Evolutionary conservation across 371 early-diverging fungal genomes (phyloP), one percentile per base, ranked within the genome.

Genomic region (Lichtheimia ramosa): DNA sequence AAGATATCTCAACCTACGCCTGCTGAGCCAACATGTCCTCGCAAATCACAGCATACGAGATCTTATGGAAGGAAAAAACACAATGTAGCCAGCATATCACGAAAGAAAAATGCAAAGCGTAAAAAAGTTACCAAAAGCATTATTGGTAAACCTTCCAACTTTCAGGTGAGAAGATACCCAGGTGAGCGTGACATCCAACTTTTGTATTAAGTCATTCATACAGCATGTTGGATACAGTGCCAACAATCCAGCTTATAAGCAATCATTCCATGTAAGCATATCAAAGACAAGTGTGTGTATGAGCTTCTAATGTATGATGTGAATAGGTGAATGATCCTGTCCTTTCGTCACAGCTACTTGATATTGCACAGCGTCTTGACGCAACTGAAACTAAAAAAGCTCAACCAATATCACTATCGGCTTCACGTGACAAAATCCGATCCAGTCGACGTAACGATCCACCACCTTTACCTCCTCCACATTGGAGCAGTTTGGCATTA

Each of bases 121-220:
- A 53, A 53, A 20, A 16, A 24, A 5, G 40, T 53, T 16, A 53
- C 53, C 7, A 53, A 53, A 39, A 53, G 53, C 23, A 53, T 53
- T 3, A 53, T 53, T 12, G 53, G 53, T 18, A 53, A 40, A 40
- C 53, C 53, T 20, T 15, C 53, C n/a, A 53, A 53, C 13, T 53
- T 53, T 53, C 53, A 53, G 18, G 46, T 46, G 20, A 46, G 46
- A 18, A 10, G 1, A n/a, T n/a, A n/a, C n/a, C 46, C 46, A 46
- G n/a, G 18, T 20, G 20, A 46, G 20, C 18, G 7, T 20, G n/a
- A 18, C n/a, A n/a, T 46, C 6, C 8, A 34, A n/a, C n/a, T n/a
- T n/a, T n/a, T n/a, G n/a, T 34, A 34, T 34, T 34, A 34, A 34
- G 18, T n/a, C n/a, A 5, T 46, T 46, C 20, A 18, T 20, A 10